Conservation (phyloP, 23 red algal genomes). For the Cyanidioschyzon merolae region DNA sequence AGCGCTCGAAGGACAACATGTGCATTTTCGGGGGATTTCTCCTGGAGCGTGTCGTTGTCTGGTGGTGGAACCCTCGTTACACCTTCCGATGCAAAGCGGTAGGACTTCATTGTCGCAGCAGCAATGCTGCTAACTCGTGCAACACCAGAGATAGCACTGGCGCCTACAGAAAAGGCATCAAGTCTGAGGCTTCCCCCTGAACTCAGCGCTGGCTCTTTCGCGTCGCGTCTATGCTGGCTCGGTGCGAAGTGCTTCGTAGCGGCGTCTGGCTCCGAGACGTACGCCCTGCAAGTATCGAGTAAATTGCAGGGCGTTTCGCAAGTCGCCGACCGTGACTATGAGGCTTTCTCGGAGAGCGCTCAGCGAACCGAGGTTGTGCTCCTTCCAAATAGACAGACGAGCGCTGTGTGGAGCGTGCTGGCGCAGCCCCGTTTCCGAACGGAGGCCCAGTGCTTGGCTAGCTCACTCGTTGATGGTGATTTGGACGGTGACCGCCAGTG, state of each 20-base stretch:
- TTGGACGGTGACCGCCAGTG: neutral
- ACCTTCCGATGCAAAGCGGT: no score
- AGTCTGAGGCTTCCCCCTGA: neutral
- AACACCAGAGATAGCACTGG: no score
- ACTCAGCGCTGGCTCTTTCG: neutral
- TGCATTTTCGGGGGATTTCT: no score
- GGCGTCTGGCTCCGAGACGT: neutral
- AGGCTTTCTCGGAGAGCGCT: neutral
- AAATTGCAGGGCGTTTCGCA: neutral
- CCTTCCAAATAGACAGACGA: neutral
- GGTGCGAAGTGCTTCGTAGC: neutral
- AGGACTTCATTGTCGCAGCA: no score
- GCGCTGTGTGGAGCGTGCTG: neutral
- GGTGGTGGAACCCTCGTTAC: no score
- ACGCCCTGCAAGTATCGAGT: neutral
- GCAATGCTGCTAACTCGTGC: no score
- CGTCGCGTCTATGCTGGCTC: neutral
- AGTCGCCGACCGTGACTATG: neutral
- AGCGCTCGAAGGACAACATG: no score
- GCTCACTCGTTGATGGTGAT: neutral
- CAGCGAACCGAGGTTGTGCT: neutral
- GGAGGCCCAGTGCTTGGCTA: neutral
- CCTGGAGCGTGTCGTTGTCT: no score
- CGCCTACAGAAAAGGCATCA: no score
- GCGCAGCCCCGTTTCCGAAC: neutral